A percentile compares a stretch with the other conserved stretches of the same genome.
These are phyloP conservation scores for Cytospora mali DNA, from an alignment of 2,329 filamentous ascomycete genomes.

Conservation along the genomic window DNA sequence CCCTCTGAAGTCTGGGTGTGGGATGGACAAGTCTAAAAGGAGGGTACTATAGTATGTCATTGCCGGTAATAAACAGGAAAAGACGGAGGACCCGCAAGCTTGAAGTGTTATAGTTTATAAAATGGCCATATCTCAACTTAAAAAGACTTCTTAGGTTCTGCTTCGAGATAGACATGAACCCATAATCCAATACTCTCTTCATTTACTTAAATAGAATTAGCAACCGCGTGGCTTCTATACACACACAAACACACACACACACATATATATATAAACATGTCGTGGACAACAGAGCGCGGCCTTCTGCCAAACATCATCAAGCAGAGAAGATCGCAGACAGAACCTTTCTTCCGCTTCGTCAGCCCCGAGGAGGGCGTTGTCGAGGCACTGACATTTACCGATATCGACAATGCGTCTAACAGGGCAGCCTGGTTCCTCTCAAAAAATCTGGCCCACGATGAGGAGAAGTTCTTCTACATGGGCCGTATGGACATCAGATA, in stretches of 20 bases:
- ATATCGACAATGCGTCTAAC: constrained; percentile 31
- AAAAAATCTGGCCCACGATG: constrained; percentile 21
- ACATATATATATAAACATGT: neutral
- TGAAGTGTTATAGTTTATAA: neutral
- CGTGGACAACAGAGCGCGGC: constrained; percentile 20
- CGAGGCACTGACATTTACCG: constrained; percentile 28
- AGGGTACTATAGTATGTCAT: too few relatives aligned
- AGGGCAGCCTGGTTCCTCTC: constrained; percentile 31
- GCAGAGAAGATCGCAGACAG: neutral
- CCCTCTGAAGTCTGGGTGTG: neutral
- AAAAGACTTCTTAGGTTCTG: neutral
- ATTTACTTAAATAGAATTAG: neutral
- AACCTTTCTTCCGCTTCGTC: constrained; percentile 13
- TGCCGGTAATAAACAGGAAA: neutral
- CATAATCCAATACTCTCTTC: neutral
- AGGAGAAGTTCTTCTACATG: constrained; percentile 27
- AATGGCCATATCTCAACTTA: neutral
- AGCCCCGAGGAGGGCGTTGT: constrained; percentile 24
- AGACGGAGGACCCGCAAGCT: neutral
- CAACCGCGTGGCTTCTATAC: neutral
- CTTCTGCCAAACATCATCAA: constrained; percentile 23
- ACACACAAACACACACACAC: too few relatives aligned
- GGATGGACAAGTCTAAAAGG: too few relatives aligned
- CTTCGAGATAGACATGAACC: neutral
- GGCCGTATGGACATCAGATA: constrained; percentile 26